phyloP scores from a whole-genome alignment of 192 early-diverging fungal genomes.

The Coemansia sp. region DNA sequence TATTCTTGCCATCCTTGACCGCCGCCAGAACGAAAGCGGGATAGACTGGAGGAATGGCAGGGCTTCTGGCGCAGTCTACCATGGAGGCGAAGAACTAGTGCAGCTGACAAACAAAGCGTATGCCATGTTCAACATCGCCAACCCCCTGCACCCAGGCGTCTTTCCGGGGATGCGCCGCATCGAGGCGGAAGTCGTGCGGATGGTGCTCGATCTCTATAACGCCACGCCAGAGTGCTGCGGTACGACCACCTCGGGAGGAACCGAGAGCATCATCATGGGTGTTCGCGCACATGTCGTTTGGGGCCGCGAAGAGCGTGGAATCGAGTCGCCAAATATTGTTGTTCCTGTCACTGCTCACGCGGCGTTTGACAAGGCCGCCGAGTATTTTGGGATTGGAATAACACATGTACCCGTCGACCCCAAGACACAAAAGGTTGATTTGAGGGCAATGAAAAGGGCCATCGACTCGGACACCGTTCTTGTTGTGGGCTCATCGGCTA shows the following conservation, averaged over 20 bases:
- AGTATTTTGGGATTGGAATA: constrained; percentile 87
- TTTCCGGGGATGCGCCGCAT: constrained; percentile 94
- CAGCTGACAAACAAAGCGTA: constrained; percentile 76
- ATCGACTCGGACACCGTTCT: constrained; percentile 92
- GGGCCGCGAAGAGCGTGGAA: constrained; percentile 73
- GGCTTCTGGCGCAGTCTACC: constrained; percentile 89
- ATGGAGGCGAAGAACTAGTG: constrained; percentile 83
- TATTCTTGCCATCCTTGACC: constrained; percentile 62
- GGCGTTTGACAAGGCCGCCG: constrained; percentile 93
- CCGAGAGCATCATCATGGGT: constrained; percentile 93
- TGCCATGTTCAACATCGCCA: constrained; percentile 75
- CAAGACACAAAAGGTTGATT: constrained; percentile 70
- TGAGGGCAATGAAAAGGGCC: constrained; percentile 71
- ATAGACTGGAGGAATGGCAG: constrained; percentile 83
- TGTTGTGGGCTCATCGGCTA: constrained; percentile 86
- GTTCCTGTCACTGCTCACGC: constrained; percentile 92
- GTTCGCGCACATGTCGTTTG: constrained; percentile 91
- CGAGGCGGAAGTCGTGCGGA: constrained; percentile 92
- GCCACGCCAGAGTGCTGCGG: constrained; percentile 72
- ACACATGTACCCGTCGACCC: constrained; percentile 82
- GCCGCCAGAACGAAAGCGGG: constrained; percentile 60
- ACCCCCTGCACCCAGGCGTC: constrained; percentile 93
- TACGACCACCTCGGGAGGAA: constrained; percentile 90
- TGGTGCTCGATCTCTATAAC: constrained; percentile 89
- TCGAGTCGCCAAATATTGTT: constrained; percentile 89